Conservation (phyloP, 2,329 filamentous ascomycete genomes). For the Hypoxylon sp. region DNA sequence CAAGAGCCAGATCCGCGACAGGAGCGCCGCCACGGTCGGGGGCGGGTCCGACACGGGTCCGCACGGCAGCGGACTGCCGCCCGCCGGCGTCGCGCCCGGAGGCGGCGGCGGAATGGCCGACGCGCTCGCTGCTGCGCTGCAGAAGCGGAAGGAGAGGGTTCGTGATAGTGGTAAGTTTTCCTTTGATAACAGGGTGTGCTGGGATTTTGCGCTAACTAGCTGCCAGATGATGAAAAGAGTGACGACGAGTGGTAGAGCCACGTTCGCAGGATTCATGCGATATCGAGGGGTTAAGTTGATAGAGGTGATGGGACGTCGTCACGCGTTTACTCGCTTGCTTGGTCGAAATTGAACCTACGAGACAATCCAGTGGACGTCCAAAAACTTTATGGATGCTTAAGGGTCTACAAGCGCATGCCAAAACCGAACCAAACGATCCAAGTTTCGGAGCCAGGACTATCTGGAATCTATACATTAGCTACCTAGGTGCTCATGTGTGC, state of each 20-base stretch:
- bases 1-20: conserved; percentile 72
- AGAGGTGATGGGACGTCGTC: not conserved
- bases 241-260: conserved; percentile 74
- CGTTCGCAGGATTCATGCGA: conserved; percentile 27
- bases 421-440: too few species aligned
- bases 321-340: not conserved
- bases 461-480: not conserved
- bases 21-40: conserved; percentile 69
- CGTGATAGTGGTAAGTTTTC: conserved; percentile 85
- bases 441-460: conserved; percentile 1
- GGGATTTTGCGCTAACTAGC: conserved; percentile 15
- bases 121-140: conserved; percentile 78
- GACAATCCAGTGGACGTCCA: not conserved
- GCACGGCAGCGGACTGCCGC: conserved; percentile 59
- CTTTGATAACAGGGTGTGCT: not conserved
- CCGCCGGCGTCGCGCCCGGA: conserved; percentile 59
- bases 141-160: conserved; percentile 91
- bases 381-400: too few species aligned
- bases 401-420: too few species aligned
- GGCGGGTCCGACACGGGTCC: conserved; percentile 59
- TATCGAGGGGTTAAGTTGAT: conserved; percentile 3
- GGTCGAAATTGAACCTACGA: not conserved
- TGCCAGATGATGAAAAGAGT: conserved; percentile 76
- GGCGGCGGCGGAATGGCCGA: conserved; percentile 76
- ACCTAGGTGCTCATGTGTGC: conserved; percentile 13